phyloP scores from a whole-genome alignment of 2,329 filamentous ascomycete species.

The Colletotrichum somersetense region DNA sequence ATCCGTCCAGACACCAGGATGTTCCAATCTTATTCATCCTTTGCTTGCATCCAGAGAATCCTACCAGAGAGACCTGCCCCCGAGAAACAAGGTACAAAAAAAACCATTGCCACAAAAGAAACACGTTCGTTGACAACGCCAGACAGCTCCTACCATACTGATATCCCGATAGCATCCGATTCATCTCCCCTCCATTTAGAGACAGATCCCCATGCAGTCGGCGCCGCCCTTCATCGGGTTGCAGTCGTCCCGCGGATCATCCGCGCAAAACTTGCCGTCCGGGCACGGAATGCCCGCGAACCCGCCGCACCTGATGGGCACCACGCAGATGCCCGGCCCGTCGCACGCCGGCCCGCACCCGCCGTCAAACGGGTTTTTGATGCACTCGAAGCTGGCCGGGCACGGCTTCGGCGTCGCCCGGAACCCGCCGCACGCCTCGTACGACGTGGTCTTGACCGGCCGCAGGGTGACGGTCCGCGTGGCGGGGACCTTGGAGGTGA shows the following conservation, averaged over 20 bases:
- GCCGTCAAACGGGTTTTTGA: slow-evolving; percentile 51
- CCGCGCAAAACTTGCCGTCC: slow-evolving; percentile 46
- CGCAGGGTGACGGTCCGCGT: slow-evolving; percentile 10
- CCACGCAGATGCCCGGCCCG: slow-evolving; percentile 50
- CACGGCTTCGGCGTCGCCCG: slow-evolving; percentile 46
- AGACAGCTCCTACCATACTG: background rate
- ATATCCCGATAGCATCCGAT: too few species aligned
- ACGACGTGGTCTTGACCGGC: slow-evolving; percentile 40
- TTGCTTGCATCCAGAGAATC: background rate
- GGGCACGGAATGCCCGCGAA: slow-evolving; percentile 47
- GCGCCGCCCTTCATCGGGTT: slow-evolving; percentile 47
- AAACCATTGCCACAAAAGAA: background rate
- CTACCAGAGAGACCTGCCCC: background rate
- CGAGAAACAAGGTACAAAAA: background rate
- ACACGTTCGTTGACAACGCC: background rate
- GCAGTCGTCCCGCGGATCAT: slow-evolving; percentile 47
- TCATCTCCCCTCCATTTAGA: background rate
- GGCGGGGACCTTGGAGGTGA: background rate
- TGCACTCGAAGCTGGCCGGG: slow-evolving; percentile 46
- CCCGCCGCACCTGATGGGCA: slow-evolving; percentile 45
- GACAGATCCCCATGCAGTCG: slow-evolving; percentile 50
- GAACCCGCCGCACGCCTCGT: slow-evolving; percentile 51
- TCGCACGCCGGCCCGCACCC: slow-evolving; percentile 54
- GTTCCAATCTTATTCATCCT: too few species aligned
- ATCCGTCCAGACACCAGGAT: background rate